Conservation (phyloP, 805 yeast genomes). For the Pichia insulana region DNA sequence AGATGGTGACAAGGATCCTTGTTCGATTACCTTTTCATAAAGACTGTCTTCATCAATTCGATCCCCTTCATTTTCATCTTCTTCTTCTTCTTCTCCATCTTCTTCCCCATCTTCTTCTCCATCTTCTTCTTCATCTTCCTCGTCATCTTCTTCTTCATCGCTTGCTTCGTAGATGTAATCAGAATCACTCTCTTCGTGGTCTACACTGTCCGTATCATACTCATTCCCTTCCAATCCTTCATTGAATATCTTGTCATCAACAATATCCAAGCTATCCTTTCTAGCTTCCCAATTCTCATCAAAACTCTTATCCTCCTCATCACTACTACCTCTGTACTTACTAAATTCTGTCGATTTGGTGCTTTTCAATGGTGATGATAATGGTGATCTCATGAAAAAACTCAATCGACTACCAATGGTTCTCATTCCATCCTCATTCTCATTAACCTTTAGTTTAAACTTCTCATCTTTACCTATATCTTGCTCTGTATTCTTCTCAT, state of each 20-base stretch:
- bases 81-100: neutral
- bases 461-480: neutral
- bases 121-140: constrained; percentile 9
- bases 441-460: neutral
- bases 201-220: constrained; percentile 10
- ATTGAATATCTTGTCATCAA: neutral
- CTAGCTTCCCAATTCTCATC: neutral
- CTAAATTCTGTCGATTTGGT: too few relatives aligned
- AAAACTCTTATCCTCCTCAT: neutral
- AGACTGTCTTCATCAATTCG: neutral
- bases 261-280: neutral
- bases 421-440: constrained; percentile 2
- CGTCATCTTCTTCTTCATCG: constrained; percentile 15
- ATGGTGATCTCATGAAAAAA: constrained; percentile 7
- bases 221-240: neutral
- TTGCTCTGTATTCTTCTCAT: neutral
- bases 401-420: constrained; percentile 6
- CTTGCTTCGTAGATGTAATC: constrained; percentile 9
- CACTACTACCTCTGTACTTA: neutral
- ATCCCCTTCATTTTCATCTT: neutral
- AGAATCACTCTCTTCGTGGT: constrained; percentile 9
- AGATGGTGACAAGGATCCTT: neutral
- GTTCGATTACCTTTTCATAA: neutral
- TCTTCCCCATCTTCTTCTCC: too few relatives aligned
- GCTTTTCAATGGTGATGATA: constrained; percentile 1